Base-by-base conservation (phyloP, 2,329 filamentous ascomycete species). In the Immersiporthe knoxdaviesiana region DNA sequence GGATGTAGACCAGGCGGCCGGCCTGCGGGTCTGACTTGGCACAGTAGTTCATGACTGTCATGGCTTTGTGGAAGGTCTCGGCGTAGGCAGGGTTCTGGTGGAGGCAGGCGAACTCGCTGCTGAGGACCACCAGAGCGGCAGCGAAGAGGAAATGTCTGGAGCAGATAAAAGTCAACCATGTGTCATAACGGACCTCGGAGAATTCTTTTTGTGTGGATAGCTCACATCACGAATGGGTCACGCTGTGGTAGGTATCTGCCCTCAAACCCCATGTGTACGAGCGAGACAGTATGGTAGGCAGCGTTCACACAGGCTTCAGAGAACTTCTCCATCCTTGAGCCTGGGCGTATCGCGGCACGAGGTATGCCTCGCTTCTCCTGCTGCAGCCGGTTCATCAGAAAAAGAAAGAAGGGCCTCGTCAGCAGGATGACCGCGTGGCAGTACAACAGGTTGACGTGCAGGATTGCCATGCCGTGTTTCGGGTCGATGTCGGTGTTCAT, bases 361-460 rank as follows among this genome's bases (percentile, higher is more conserved):
- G 71, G 71, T 64, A 74, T 67, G 68, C 79, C 73, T 65, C 75
- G 65, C 62, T 76, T 73, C 68, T 80, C 75, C 70, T 77, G 75
- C 47, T 78, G 76, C 2, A 76, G 74, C 74, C 79, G 78, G 67
- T 81, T 87, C 54, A 89, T 80, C 16, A 88, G 81, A 68, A 84
- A 86, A 18, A 90, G 78, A 69, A 91, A 88, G 75, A 91, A 91
- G 0, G 90, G 89, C 37, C 89, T 82, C 1, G 87, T 89, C 1
- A 91, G 81, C 0, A 91, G 80, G 35, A 91, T 84, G 56, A 90
- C 84, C 0, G 87, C 87, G 74, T 91, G 88, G 67, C 84, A 86
- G 68, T 90, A 87, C 47, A 90, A 79, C 32, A 91, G 79, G 70
- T 90, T 89, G 68, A 85, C 80, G 72, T 91, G 89, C 7, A 91